Percentiles rank a stretch among this genome's conserved stretches.
These are phyloP conservation scores for Colletotrichum sublineola DNA, from an alignment of 2,329 filamentous ascomycete genomes.

Conservation along the genomic window DNA sequence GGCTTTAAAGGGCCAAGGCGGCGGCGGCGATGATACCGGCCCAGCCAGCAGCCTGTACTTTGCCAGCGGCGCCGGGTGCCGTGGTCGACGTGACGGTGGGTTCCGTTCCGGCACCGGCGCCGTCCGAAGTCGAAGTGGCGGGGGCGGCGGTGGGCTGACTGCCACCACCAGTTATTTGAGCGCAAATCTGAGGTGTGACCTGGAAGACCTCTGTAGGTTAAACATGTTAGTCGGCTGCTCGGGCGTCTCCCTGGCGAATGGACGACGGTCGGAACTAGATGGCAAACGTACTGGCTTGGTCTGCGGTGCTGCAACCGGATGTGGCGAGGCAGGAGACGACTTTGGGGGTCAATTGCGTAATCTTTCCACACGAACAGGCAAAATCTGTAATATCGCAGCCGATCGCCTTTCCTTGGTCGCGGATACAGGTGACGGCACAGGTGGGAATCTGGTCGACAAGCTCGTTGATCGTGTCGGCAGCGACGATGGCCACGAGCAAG, in stretches of 20 bases:
- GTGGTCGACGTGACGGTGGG: constrained; percentile 31
- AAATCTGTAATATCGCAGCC: constrained; percentile 53
- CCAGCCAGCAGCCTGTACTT: constrained; percentile 47
- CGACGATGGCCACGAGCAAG: constrained; percentile 46
- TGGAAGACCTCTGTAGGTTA: constrained; percentile 44
- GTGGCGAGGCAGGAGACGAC: constrained; percentile 54
- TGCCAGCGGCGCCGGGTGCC: constrained; percentile 46
- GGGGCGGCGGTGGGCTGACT: constrained; percentile 23
- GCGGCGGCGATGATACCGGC: constrained; percentile 49
- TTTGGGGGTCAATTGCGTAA: constrained; percentile 51
- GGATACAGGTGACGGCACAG: constrained; percentile 56
- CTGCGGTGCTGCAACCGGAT: constrained; percentile 51
- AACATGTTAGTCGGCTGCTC: not conserved
- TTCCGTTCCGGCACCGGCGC: constrained; percentile 41
- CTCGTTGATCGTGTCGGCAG: constrained; percentile 45
- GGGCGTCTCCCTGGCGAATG: no score
- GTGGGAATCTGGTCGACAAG: constrained; percentile 51
- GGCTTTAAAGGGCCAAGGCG: constrained; percentile 50
- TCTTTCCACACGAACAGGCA: constrained; percentile 55
- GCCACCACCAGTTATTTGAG: not conserved
- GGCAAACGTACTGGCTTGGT: constrained; percentile 52
- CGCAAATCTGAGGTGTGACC: constrained; percentile 47
- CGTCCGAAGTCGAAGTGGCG: constrained; percentile 41
- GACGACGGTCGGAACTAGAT: not conserved
- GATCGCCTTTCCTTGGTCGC: constrained; percentile 48